Evolutionary conservation across 1,284 basidiomycete species (phyloP).

Genomic region (Ceratobasidium sp.): DNA sequence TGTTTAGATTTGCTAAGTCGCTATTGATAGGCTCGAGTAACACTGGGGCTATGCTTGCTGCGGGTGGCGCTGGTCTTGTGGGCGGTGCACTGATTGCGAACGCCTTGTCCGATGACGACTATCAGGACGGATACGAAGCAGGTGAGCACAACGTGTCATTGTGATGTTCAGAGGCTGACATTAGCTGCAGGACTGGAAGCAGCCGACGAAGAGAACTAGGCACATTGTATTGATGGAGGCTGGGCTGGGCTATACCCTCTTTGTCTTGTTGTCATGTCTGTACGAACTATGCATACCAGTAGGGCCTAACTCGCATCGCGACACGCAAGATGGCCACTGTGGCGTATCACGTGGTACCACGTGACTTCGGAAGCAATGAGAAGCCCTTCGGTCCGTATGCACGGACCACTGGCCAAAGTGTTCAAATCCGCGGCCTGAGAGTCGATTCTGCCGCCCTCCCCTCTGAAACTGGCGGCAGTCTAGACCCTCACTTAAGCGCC

Average conservation of each 20-base stretch:
- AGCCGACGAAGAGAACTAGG: conserved; percentile 29
- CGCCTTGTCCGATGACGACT: conserved; percentile 27
- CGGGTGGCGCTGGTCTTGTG: conserved; percentile 20
- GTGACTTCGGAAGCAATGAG: neutral
- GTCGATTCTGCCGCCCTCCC: conserved; percentile 29
- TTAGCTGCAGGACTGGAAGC: conserved; percentile 7
- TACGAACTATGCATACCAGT: neutral
- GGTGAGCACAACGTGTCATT: conserved; percentile 4
- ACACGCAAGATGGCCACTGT: neutral
- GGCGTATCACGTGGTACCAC: neutral
- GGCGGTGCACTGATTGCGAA: conserved; percentile 26
- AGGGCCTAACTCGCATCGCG: neutral
- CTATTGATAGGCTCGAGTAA: conserved; percentile 17
- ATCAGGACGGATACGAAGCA: conserved; percentile 31
- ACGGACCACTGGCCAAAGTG: conserved; percentile 23
- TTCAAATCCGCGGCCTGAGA: conserved; percentile 32
- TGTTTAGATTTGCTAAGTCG: neutral
- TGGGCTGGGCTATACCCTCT: neutral
- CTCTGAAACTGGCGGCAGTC: conserved; percentile 7
- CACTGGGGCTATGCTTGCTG: conserved; percentile 18
- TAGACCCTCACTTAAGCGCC: conserved; percentile 8
- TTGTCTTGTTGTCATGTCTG: neutral
- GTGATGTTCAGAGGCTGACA: neutral
- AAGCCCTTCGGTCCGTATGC: conserved; percentile 3
- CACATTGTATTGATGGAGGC: neutral